Evolutionary conservation across 495 filamentous ascomycete genomes (phyloP).

Genomic region (Lepidopterella palustris): DNA sequence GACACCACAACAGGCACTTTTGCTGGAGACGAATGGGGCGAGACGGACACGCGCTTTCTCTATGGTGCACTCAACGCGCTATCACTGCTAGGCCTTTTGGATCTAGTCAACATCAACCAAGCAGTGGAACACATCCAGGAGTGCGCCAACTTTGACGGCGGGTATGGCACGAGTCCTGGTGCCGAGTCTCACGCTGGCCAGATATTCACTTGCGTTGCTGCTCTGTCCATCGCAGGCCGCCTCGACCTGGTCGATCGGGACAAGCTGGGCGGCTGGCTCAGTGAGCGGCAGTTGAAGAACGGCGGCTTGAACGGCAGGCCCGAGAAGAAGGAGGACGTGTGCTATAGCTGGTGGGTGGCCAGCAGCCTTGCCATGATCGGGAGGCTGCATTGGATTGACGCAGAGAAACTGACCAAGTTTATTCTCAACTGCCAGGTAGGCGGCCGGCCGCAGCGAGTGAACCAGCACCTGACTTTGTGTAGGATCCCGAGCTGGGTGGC

Average conservation of each 20-base stretch:
- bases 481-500: conserved; percentile 79
- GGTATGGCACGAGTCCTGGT: conserved; percentile 79
- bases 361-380: conserved; percentile 85
- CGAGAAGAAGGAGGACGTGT: conserved; percentile 94
- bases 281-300: conserved; percentile 78
- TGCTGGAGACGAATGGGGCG: conserved; percentile 91
- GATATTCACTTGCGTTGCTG: conserved; percentile 90
- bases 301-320: conserved; percentile 91
- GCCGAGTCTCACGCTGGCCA: conserved; percentile 91
- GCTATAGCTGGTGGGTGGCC: conserved; percentile 97
- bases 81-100: conserved; percentile 65
- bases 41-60: conserved; percentile 89
- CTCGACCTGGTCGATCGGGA: conserved; percentile 80
- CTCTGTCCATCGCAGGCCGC: conserved; percentile 71
- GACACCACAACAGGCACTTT: conserved; percentile 76
- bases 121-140: conserved; percentile 69
- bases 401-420: conserved; percentile 65
- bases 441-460: not conserved
- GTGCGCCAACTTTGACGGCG: conserved; percentile 89
- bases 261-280: conserved; percentile 80
- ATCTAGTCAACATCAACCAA: conserved; percentile 67
- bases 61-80: conserved; percentile 83
- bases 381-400: conserved; percentile 85
- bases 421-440: conserved; percentile 73
- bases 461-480: conserved; percentile 2